Base-by-base conservation (phyloP, 371 early-diverging fungal genomes). In the Mortierella sp. region DNA sequence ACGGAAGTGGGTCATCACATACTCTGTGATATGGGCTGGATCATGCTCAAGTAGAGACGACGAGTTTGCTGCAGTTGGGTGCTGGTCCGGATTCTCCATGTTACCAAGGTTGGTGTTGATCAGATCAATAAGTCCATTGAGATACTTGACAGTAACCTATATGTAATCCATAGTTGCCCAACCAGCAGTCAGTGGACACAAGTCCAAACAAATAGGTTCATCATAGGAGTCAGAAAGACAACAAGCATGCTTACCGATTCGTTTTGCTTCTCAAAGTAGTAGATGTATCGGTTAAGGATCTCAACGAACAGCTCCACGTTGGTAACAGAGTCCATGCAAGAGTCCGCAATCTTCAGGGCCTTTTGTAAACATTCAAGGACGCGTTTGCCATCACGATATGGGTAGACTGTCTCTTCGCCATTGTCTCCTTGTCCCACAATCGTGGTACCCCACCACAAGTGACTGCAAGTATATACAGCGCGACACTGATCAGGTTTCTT, bases 401-500 rank as follows among this genome's bases (percentile, higher is more conserved):
- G 68, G 22, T 73, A 63, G 22, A 63, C 55, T 4, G 62, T 29
- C 31, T 71, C 71, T 53, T 54, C 80, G 16, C 64, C 68, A 31
- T 78, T 82, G 14, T 81, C 79, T 34, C 74, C 65, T 48, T 82
- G 79, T 27, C 63, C 59, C 63, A 63, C 71, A 61, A 71, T 68
- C 57, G 70, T 82, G 17, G 86, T 83, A 57, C 84, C 88, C 96
- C 95, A 96, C 88, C 93, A 98, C 71, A 98, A 80, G 78, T 94
- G 95, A 25, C 90, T 86, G 48, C 90, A 92, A 24, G 90, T 74
- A 60, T 87, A 87, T 10, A 94, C 85, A 4, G 91, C 90, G 44
- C 95, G 90, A 58, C 94, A 92, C 82, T 97, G 97, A 62, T 98
- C 98, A 2, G 92, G 90, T 48, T 96, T 93, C 80, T 94, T 94